Conservation (phyloP, 2,329 filamentous ascomycete species). For the Aspergillus hiratsukae region DNA sequence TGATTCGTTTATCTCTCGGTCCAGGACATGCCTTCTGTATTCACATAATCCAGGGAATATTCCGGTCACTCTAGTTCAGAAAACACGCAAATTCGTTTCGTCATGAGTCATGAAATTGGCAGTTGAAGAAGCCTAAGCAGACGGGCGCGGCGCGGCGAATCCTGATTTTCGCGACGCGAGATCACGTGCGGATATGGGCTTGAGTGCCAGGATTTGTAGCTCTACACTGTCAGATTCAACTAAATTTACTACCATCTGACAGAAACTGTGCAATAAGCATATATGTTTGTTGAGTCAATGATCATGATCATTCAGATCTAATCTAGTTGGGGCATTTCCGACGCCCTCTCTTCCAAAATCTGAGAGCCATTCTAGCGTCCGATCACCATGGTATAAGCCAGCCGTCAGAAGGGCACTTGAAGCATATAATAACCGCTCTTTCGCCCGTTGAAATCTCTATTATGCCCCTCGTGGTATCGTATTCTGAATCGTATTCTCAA, state of each 20-base stretch:
- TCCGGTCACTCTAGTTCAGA: not conserved
- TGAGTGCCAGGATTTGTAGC: not conserved
- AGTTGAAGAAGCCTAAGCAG: not conserved
- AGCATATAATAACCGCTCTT: not conserved
- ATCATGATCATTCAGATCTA: not conserved
- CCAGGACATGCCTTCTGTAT: not conserved
- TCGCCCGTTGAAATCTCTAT: not conserved
- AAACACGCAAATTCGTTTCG: not conserved
- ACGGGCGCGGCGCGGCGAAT: conserved; percentile 17
- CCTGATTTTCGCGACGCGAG: conserved; percentile 16
- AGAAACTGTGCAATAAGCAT: not conserved
- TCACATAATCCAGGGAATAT: not conserved
- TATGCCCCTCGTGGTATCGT: not conserved
- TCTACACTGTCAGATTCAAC: not conserved
- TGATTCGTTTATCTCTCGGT: not conserved
- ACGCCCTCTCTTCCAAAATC: not conserved
- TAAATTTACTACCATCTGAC: not conserved
- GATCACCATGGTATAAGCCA: not conserved
- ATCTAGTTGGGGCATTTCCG: not conserved
- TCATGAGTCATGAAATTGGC: not conserved
- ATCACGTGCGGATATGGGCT: conserved; percentile 14
- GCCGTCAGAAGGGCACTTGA: not conserved
- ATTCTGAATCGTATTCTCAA: not conserved
- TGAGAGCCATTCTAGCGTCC: not conserved
- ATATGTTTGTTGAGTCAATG: not conserved